Evolutionary conservation across 768 basidiomycete species (phyloP).

Genomic region (Serendipita sp.): DNA sequence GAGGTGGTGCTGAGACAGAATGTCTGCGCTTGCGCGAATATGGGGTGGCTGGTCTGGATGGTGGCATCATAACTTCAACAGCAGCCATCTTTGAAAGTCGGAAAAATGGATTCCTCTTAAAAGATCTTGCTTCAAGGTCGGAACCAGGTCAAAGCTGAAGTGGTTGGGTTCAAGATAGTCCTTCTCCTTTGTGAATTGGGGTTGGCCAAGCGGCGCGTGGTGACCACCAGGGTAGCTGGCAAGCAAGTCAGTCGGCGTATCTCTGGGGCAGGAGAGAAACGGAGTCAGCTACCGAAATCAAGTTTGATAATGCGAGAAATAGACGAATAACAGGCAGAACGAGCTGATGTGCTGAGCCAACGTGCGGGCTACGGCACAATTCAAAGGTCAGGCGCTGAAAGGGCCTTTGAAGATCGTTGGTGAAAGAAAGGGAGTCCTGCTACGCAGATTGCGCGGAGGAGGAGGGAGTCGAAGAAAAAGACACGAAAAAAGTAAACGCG

Average conservation of each 20-base stretch:
- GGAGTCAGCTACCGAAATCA: neutral
- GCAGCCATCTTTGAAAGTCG: neutral
- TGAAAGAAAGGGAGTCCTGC: neutral
- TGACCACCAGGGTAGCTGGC: neutral
- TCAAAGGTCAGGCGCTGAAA: too few relatives aligned
- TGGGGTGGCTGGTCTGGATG: neutral
- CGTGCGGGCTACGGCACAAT: too few relatives aligned
- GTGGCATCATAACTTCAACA: neutral
- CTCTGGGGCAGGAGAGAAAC: neutral
- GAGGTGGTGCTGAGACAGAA: conserved; percentile 2
- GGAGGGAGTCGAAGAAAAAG: neutral
- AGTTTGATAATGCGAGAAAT: neutral
- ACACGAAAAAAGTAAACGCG: neutral
- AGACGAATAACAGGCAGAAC: neutral
- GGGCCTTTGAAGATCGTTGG: too few relatives aligned
- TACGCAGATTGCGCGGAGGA: neutral
- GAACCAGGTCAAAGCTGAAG: too few relatives aligned
- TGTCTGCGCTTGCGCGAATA: conserved; percentile 5
- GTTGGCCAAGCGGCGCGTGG: neutral
- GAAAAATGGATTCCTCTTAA: neutral
- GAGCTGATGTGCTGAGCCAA: neutral
- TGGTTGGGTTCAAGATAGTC: too few relatives aligned
- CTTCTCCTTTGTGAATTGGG: too few relatives aligned
- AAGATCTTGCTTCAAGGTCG: neutral
- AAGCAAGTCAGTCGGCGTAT: neutral